These are phyloP conservation scores for Tetrahymena malaccensis DNA, from an alignment of 73 alveolate species.

Conservation along the genomic window DNA sequence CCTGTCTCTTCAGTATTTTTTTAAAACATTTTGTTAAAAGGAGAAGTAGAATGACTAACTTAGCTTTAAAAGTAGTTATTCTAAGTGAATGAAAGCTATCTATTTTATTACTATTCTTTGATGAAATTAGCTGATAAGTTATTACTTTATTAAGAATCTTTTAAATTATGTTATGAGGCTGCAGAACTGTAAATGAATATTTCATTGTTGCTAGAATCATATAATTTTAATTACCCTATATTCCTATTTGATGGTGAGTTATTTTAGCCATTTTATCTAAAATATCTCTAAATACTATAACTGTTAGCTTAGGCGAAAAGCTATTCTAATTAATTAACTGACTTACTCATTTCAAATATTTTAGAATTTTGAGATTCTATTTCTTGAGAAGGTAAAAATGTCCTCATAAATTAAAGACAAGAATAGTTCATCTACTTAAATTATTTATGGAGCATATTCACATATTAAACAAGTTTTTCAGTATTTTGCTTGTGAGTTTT, in stretches of 20 bases:
- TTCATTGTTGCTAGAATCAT: not conserved
- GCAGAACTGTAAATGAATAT: not conserved
- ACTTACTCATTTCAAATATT: not conserved
- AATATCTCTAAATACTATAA: not conserved
- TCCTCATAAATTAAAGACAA: not conserved
- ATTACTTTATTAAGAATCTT: not conserved
- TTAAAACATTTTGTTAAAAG: not conserved
- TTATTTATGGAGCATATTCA: not conserved
- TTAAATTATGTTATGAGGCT: not conserved
- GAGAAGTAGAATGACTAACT: not conserved
- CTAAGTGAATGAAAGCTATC: not conserved
- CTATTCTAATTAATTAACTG: not conserved
- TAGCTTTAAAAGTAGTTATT: not conserved
- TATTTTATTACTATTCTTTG: not conserved
- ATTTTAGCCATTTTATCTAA: not conserved
- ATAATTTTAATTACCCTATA: not conserved
- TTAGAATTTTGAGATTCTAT: not conserved
- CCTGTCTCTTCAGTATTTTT: not conserved
- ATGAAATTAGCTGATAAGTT: not conserved
- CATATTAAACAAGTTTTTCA: not conserved
- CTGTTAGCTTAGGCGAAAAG: not conserved
- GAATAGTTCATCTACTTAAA: not conserved
- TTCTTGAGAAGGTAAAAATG: not conserved
- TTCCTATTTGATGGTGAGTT: not conserved
- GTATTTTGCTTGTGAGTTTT: not conserved